Percentiles rank a stretch among this genome's conserved stretches.
Evolutionary conservation across 768 basidiomycete genomes (phyloP).

Genomic region (Lactifluus subvellereus): DNA sequence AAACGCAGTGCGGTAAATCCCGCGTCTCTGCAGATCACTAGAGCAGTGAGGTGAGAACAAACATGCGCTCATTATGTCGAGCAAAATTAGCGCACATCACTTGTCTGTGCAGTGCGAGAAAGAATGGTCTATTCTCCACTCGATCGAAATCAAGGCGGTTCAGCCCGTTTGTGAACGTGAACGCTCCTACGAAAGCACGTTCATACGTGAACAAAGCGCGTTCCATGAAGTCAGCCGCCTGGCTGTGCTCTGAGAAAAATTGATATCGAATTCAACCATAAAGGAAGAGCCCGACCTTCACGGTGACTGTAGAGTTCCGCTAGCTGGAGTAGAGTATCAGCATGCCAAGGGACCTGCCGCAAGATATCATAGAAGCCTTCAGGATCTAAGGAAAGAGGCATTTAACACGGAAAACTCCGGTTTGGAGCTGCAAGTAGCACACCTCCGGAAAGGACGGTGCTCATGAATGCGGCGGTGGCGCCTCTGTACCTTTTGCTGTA

Average conservation of each 20-base stretch:
- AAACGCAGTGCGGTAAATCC: constrained; percentile 84
- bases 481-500: constrained; percentile 83
- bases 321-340: constrained; percentile 83
- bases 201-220: constrained; percentile 94
- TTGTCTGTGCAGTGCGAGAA: constrained; percentile 79
- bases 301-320: constrained; percentile 81
- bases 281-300: constrained; percentile 52
- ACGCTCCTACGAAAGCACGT: constrained; percentile 78
- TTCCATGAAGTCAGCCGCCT: constrained; percentile 84
- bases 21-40: constrained; percentile 83
- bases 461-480: constrained; percentile 74
- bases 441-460: constrained; percentile 79
- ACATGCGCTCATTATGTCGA: neutral
- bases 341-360: constrained; percentile 83
- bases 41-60: neutral
- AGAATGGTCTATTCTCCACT: constrained; percentile 92
- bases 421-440: constrained; percentile 27
- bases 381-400: constrained; percentile 46
- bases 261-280: neutral
- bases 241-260: constrained; percentile 56
- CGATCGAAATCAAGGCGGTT: constrained; percentile 85
- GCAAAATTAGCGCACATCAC: constrained; percentile 50
- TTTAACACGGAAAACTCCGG: neutral
- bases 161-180: constrained; percentile 75
- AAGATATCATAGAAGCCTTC: constrained; percentile 72